These are phyloP conservation scores for Alopecurus myosuroides DNA, from an alignment of 176 grass and related monocot genomes.

Conservation along the genomic window DNA sequence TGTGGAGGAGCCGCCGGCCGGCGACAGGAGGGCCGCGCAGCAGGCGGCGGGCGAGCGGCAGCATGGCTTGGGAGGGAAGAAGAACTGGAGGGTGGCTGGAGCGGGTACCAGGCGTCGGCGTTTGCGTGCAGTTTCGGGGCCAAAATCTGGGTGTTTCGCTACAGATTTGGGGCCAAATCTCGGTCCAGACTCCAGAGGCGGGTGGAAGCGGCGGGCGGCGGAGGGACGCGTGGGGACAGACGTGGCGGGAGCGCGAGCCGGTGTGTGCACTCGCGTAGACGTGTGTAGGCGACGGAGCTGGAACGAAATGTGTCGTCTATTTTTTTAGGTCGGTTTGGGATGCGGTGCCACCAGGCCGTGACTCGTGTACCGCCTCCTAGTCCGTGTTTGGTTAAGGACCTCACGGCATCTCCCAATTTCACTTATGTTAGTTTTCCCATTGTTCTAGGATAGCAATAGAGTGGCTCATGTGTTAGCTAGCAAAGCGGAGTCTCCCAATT, in stretches of 20 bases:
- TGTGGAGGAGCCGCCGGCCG: not conserved
- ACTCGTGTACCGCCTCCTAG: too few species aligned
- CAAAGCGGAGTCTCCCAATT: too few species aligned
- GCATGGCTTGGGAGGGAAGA: not conserved
- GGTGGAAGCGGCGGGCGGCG: not conserved
- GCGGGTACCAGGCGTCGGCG: not conserved
- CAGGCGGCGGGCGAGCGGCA: conserved; percentile 36
- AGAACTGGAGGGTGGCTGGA: not conserved
- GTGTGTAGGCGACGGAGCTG: not conserved
- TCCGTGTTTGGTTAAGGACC: too few species aligned
- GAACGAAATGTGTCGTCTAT: not conserved
- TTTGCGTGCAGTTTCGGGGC: not conserved
- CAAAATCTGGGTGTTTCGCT: not conserved
- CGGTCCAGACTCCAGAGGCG: not conserved
- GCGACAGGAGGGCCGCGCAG: not conserved
- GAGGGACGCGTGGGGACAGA: conserved; percentile 14
- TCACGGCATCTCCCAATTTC: too few species aligned
- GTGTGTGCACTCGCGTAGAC: not conserved
- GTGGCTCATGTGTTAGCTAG: too few species aligned
- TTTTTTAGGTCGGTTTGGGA: not conserved
- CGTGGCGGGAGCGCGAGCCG: conserved; percentile 6
- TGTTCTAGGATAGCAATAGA: too few species aligned
- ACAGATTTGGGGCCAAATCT: not conserved
- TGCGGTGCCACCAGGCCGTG: not conserved
- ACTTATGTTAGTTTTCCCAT: too few species aligned